A percentile compares a stretch with the other conserved stretches of the same genome.
Conservation (phyloP, 345 rosid genomes). For the Populus pruinosa region DNA sequence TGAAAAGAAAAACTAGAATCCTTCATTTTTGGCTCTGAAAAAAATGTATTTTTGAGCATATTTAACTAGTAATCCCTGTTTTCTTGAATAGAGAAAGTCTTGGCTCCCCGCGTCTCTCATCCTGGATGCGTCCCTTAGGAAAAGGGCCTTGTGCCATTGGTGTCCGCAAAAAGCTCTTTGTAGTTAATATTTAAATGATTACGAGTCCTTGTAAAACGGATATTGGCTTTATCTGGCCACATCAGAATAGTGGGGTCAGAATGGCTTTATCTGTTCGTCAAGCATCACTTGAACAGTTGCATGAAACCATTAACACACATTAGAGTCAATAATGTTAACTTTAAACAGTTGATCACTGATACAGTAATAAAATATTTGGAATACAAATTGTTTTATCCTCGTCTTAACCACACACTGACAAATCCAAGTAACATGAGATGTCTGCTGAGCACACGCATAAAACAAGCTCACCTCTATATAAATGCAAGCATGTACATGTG, state of each 20-base stretch:
- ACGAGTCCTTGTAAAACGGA: not conserved
- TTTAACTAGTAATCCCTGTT: not conserved
- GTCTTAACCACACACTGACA: conserved; percentile 39
- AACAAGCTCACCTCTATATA: conserved; percentile 31
- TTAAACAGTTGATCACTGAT: not conserved
- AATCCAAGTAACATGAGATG: conserved; percentile 62
- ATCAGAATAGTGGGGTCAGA: conserved; percentile 14
- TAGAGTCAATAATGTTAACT: conserved; percentile 10
- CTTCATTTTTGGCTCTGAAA: too few relatives aligned
- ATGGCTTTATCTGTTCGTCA: conserved; percentile 22
- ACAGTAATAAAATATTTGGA: not conserved
- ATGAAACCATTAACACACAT: not conserved
- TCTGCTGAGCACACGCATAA: conserved; percentile 26
- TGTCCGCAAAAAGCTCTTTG: not conserved
- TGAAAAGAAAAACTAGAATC: too few relatives aligned
- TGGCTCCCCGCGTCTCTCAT: not conserved
- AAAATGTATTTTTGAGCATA: not conserved
- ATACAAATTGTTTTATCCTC: not conserved
- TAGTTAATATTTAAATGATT: not conserved
- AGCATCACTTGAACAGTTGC: conserved; percentile 2
- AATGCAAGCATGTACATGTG: conserved; percentile 36
- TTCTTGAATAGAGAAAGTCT: not conserved
- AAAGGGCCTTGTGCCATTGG: not conserved
- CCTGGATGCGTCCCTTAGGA: not conserved
- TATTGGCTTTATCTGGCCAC: conserved; percentile 2